These are phyloP conservation scores for Rhinocladiella similis DNA, from an alignment of 2,329 filamentous ascomycete genomes.

Conservation along the genomic window DNA sequence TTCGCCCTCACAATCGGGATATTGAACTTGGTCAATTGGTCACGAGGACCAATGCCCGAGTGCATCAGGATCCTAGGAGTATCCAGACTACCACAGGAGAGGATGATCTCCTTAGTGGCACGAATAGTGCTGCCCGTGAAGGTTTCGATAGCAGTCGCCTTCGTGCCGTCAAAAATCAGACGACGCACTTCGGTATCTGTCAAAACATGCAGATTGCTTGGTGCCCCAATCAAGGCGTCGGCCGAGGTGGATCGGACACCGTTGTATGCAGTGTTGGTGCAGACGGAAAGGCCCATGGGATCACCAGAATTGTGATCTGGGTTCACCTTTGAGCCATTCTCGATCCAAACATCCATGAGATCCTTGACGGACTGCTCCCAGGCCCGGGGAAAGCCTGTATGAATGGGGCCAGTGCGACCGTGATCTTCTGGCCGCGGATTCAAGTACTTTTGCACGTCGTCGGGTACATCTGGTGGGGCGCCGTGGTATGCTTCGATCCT, in stretches of 20 bases:
- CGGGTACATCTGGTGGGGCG: conserved; percentile 31
- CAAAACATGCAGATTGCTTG: conserved; percentile 55
- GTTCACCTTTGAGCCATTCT: conserved; percentile 52
- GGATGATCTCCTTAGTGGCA: conserved; percentile 42
- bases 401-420: conserved; percentile 50
- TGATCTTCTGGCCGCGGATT: conserved; percentile 48
- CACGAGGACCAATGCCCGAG: conserved; percentile 49
- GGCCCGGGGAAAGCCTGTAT: conserved; percentile 49
- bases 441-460: conserved; percentile 48
- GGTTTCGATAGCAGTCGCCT: conserved; percentile 47
- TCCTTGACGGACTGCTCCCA: conserved; percentile 52
- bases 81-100: conserved; percentile 42
- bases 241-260: conserved; percentile 53
- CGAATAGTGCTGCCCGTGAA: conserved; percentile 40
- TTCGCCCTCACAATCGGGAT: conserved; percentile 44
- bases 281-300: conserved; percentile 56
- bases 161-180: conserved; percentile 49
- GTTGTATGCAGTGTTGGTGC: conserved; percentile 51
- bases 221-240: conserved; percentile 48
- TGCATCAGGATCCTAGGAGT: conserved; percentile 47
- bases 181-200: conserved; percentile 51
- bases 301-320: conserved; percentile 60
- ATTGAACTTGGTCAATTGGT: conserved; percentile 42
- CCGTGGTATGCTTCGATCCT: conserved; percentile 56
- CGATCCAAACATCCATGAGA: conserved; percentile 50